Base-by-base conservation (phyloP, 1,139 yeast species). In the Suhomyces guaymorum region DNA sequence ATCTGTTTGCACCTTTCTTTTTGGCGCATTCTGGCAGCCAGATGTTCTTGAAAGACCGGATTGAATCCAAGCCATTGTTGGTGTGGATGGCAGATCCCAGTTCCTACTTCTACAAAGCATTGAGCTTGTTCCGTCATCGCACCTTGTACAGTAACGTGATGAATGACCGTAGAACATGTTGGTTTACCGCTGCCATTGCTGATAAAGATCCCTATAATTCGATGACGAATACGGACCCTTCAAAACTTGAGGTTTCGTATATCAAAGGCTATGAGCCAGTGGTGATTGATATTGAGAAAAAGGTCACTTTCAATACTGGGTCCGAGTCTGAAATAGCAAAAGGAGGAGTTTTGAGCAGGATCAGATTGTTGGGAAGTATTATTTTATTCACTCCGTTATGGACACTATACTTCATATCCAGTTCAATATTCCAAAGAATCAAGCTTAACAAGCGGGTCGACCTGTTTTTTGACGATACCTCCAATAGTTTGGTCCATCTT, bases 171-270 rank as follows among this genome's bases (percentile, higher is more conserved):
- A 73, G 95, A 46, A 80, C 94, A 4, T 75, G 85, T 19, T 87
- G 87, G 82, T 86, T 84, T 71, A 86, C 95, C 0, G 70, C 95
- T 0, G 84, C 85, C 2, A 82, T 84, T 20, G 75, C 84, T 2
- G 52, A 63, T 8, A 61, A 63, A 14, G 94, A 87, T 51, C 94
- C 94, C 1, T 85, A 73, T 51, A 49, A 60, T 27, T 63, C 71
- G 7, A 55, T 66, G 61, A 50, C 63, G 27, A 66, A 67, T 41
- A 63, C 63, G 30, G 55, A 60, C 33, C 57, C 70, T 14, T 63
- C 66, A 21, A 63, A 66, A 7, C 62, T 71, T 30, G 51, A 56
- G 8, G 65, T 80, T 15, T 66, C 69, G 8, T 80, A 66, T 43
- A 49, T 79, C 1, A 55, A 62, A 1, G 73, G 73, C 7, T 82